Percentiles rank a stretch among this genome's conserved stretches.
phyloP scores from a whole-genome alignment of 1,139 yeast genomes.

The Geotrichum macrosporum region DNA sequence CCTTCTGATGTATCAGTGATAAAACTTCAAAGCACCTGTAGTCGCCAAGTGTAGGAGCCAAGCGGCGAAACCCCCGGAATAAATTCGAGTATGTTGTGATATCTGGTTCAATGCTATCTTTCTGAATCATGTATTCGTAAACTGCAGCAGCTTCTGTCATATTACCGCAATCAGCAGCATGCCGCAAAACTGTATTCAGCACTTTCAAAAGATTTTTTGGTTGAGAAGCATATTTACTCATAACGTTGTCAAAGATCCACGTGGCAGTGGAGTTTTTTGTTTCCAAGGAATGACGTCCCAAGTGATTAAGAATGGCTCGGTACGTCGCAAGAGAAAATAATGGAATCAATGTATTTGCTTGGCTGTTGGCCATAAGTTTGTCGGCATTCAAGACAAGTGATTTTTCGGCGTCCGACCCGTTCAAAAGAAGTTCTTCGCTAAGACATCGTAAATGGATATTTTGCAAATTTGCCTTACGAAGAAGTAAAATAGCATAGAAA shows the following conservation, averaged over 20 bases:
- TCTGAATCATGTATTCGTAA: constrained; percentile 27
- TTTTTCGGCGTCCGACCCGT: constrained; percentile 26
- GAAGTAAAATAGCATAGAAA: constrained; percentile 26
- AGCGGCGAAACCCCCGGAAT: constrained; percentile 29
- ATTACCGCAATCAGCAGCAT: constrained; percentile 30
- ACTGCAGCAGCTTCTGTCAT: constrained; percentile 26
- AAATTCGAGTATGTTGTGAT: constrained; percentile 23
- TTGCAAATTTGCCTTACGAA: constrained; percentile 23
- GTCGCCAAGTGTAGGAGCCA: constrained; percentile 24
- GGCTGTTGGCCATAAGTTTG: constrained; percentile 17
- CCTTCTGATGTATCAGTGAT: constrained; percentile 21
- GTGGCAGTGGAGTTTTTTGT: constrained; percentile 11
- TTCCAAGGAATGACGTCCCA: constrained; percentile 7
- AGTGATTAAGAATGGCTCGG: constrained; percentile 7
- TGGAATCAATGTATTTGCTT: constrained; percentile 9
- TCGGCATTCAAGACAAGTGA: constrained; percentile 26
- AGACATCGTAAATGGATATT: constrained; percentile 14
- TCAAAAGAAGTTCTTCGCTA: constrained; percentile 21
- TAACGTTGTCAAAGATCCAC: constrained; percentile 20
- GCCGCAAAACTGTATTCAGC: constrained; percentile 23
- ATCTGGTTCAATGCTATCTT: constrained; percentile 24
- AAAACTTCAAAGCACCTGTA: constrained; percentile 29
- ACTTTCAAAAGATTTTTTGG: constrained; percentile 21
- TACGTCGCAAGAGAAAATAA: constrained; percentile 7
- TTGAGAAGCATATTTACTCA: constrained; percentile 23